These are phyloP conservation scores for Mycocentrospora acerina DNA, from an alignment of 2,329 filamentous ascomycete species.

Conservation along the genomic window DNA sequence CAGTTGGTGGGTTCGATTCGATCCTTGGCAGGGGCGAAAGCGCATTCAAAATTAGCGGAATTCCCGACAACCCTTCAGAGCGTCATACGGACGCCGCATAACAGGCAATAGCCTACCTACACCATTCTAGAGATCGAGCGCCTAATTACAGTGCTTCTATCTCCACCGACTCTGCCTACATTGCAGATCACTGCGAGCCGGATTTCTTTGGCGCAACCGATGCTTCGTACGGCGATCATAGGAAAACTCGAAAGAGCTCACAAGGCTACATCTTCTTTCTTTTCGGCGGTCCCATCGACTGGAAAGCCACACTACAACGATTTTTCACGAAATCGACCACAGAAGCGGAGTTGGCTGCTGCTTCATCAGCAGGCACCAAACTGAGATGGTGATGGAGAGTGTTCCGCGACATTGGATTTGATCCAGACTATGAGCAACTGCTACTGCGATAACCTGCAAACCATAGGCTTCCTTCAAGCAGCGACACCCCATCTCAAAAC, in stretches of 20 bases:
- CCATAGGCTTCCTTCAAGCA: conserved; percentile 2
- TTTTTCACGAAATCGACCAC: conserved; percentile 20
- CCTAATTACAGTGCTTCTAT: no score
- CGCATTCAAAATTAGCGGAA: no score
- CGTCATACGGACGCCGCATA: no score
- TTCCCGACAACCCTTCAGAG: no score
- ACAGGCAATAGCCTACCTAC: no score
- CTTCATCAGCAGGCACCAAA: conserved; percentile 5
- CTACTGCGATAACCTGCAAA: conserved; percentile 13
- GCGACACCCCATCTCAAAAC: conserved; percentile 5
- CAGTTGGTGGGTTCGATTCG: no score
- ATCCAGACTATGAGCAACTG: conserved; percentile 1
- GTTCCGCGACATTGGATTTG: conserved; percentile 12
- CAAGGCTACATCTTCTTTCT: conserved; percentile 24
- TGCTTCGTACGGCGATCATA: conserved; percentile 19
- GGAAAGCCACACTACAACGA: conserved; percentile 10
- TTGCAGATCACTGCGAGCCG: no score
- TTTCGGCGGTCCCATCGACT: conserved; percentile 15
- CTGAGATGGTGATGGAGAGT: conserved; percentile 10
- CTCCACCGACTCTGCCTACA: no score
- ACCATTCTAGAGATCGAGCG: no score
- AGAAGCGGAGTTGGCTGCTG: conserved; percentile 18
- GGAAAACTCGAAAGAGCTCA: conserved; percentile 10
- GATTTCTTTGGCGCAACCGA: conserved; percentile 19
- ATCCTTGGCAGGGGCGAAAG: no score